These are phyloP conservation scores for Fusarium tjaetaba DNA, from an alignment of 2,329 filamentous ascomycete species.

Conservation along the genomic window DNA sequence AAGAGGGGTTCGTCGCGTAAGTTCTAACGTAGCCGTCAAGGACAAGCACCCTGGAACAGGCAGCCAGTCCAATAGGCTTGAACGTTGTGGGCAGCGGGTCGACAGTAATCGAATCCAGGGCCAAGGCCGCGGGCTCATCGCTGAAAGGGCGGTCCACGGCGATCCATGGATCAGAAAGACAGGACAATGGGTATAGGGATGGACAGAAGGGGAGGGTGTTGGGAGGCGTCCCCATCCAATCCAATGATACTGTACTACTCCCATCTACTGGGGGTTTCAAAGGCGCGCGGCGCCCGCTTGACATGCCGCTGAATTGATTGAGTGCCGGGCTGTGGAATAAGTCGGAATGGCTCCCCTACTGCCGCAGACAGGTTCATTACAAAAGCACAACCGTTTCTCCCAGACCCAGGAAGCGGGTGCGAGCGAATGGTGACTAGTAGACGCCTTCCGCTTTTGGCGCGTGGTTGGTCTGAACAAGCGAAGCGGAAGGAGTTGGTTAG, in stretches of 20 bases:
- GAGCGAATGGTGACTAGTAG: constrained; percentile 27
- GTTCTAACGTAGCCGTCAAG: constrained; percentile 1
- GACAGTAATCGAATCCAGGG: constrained; percentile 31
- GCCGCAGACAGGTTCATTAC: constrained; percentile 19
- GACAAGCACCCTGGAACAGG: constrained; percentile 12
- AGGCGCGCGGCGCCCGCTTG: constrained; percentile 36
- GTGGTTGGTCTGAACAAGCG: constrained; percentile 28
- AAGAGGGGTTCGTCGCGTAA: constrained; percentile 25
- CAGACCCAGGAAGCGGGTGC: constrained; percentile 24
- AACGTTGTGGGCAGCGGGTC: constrained; percentile 22
- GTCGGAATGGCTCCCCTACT: constrained; percentile 26
- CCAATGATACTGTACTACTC: constrained; percentile 9
- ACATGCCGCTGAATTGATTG: constrained; percentile 33
- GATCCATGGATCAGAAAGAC: constrained; percentile 28
- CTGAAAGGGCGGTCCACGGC: constrained; percentile 27
- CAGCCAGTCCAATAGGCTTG: constrained; percentile 14
- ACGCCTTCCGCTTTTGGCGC: constrained; percentile 44
- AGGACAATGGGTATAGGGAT: constrained; percentile 9
- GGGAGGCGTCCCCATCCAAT: constrained; percentile 10
- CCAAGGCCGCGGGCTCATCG: constrained; percentile 36
- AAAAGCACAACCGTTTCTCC: background rate
- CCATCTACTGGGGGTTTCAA: constrained; percentile 10
- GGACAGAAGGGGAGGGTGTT: constrained; percentile 11
- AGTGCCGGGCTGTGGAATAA: constrained; percentile 34
- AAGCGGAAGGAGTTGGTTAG: constrained; percentile 19